These are phyloP conservation scores for Reutealis trisperma DNA, from an alignment of 345 rosid species.

Conservation along the genomic window DNA sequence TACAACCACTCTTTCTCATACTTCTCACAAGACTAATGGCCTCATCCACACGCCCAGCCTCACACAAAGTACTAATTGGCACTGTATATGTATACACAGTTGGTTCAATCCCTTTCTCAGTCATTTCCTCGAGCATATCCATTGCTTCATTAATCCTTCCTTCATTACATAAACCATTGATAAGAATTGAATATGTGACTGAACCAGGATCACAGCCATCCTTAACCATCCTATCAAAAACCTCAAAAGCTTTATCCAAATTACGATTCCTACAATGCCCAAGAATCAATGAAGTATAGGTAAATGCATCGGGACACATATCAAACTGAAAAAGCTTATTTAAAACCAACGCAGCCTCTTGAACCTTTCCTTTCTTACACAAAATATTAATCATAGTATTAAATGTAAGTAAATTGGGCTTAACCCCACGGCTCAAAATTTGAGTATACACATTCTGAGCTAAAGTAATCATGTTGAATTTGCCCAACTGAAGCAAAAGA, in stretches of 20 bases:
- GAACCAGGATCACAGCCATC: conserved; percentile 65
- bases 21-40: conserved; percentile 43
- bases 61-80: conserved; percentile 52
- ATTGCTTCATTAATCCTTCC: conserved; percentile 60
- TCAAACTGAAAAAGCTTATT: conserved; percentile 46
- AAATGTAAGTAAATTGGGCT: conserved; percentile 55
- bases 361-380: conserved; percentile 53
- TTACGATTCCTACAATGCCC: conserved; percentile 58
- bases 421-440: conserved; percentile 47
- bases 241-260: conserved; percentile 51
- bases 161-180: conserved; percentile 56
- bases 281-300: conserved; percentile 63
- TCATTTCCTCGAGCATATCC: conserved; percentile 54
- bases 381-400: conserved; percentile 62
- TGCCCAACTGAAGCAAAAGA: conserved; percentile 56
- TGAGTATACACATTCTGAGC: conserved; percentile 44
- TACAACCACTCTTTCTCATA: conserved; percentile 50
- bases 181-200: conserved; percentile 52
- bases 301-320: conserved; percentile 53
- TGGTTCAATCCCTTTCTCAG: conserved; percentile 47
- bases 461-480: conserved; percentile 51
- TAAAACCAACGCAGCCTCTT: conserved; percentile 50
- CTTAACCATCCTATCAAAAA: conserved; percentile 53
- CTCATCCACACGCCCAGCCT: conserved; percentile 51
- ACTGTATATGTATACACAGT: conserved; percentile 57